Evolutionary conservation across 2,329 filamentous ascomycete genomes (phyloP).

Genomic region (Lasiodiplodia gonubiensis): DNA sequence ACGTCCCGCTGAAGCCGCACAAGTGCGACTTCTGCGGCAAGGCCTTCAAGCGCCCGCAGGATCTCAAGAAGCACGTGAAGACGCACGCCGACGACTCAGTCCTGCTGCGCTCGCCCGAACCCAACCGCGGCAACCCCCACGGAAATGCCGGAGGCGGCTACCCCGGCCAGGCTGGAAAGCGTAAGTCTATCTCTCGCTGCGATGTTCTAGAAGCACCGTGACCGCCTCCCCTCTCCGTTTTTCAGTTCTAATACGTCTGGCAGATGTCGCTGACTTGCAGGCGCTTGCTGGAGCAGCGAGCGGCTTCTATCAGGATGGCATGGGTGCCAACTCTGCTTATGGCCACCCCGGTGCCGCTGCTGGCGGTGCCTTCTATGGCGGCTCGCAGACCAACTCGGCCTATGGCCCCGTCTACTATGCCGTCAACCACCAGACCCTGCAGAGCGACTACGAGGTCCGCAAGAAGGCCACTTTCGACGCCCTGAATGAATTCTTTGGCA

Average conservation of each 20-base stretch:
- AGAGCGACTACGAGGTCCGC: slow-evolving; percentile 72
- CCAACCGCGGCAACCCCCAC: slow-evolving; percentile 54
- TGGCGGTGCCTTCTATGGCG: slow-evolving; percentile 58
- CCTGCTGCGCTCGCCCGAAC: slow-evolving; percentile 67
- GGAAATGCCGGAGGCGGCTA: slow-evolving; percentile 42
- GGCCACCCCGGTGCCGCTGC: slow-evolving; percentile 60
- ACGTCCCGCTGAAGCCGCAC: slow-evolving; percentile 98
- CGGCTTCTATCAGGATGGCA: slow-evolving; percentile 55
- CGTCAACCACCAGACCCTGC: slow-evolving; percentile 68
- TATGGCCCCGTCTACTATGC: slow-evolving; percentile 81
- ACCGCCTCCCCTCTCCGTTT: slow-evolving; percentile 30
- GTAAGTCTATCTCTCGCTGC: slow-evolving; percentile 39
- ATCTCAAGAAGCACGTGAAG: slow-evolving; percentile 99
- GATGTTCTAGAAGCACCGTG: slow-evolving; percentile 12
- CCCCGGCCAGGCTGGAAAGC: slow-evolving; percentile 46
- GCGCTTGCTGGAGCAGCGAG: slow-evolving; percentile 56
- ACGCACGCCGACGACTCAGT: slow-evolving; percentile 97
- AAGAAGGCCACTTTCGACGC: slow-evolving; percentile 78
- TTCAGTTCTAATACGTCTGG: slow-evolving; percentile 43
- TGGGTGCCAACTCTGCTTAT: slow-evolving; percentile 44
- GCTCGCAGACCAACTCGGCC: slow-evolving; percentile 58
- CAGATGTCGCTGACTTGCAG: slow-evolving; percentile 55
- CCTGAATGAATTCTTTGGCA: slow-evolving; percentile 91
- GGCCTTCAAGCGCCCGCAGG: slow-evolving; percentile 98
- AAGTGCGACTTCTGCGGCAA: slow-evolving; percentile 99